Evolutionary conservation across 345 rosid species (phyloP).

Genomic region (Lepidium aucheri): DNA sequence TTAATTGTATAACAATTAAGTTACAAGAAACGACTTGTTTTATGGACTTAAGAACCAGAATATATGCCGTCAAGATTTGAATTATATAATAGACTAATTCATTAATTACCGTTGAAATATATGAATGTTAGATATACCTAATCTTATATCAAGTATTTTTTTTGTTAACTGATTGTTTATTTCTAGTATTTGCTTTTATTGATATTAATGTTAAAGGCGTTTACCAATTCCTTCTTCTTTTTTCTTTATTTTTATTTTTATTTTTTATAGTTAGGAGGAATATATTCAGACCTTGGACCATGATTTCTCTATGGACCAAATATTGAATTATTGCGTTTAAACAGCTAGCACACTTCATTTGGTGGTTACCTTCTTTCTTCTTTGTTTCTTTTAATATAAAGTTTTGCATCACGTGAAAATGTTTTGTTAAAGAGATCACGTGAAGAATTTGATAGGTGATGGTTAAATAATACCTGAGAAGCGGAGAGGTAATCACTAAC

Average conservation of each 20-base stretch:
- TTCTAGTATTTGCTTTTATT: not conserved
- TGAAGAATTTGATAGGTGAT: too few species aligned
- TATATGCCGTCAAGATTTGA: not conserved
- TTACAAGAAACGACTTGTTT: not conserved
- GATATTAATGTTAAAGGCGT: not conserved
- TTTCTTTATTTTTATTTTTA: too few species aligned
- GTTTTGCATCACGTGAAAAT: too few species aligned
- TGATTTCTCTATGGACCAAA: too few species aligned
- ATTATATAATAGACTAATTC: not conserved
- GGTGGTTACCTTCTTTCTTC: not conserved
- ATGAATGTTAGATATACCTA: not conserved
- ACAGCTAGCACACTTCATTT: too few species aligned
- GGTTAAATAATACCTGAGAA: too few species aligned
- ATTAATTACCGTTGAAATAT: not conserved
- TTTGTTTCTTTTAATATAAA: too few species aligned
- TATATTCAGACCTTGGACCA: too few species aligned
- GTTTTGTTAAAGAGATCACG: too few species aligned
- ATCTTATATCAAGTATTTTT: not conserved
- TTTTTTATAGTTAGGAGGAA: too few species aligned
- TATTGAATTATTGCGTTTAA: too few species aligned
- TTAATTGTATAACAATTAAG: not conserved
- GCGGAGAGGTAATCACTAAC: slow-evolving; percentile 29
- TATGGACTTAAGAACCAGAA: not conserved
- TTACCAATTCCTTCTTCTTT: not conserved
- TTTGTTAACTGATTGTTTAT: too few species aligned